Evolutionary conservation across 129 eudicot genomes (phyloP).

Genomic region (Silybum marianum): DNA sequence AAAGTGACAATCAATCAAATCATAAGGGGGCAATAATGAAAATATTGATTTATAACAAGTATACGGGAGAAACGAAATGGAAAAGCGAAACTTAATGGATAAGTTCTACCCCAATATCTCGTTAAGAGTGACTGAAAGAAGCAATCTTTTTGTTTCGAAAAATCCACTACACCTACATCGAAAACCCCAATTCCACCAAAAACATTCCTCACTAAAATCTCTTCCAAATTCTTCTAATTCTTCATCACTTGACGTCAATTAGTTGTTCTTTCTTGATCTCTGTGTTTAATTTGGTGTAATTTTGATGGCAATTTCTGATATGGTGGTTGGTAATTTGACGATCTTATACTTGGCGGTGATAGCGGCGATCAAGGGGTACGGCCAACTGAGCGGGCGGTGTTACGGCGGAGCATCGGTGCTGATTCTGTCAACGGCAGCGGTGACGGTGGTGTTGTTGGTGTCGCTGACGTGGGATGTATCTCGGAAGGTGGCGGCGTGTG

Average conservation of each 20-base stretch:
- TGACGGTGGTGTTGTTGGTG: constrained; percentile 42
- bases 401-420: constrained; percentile 61
- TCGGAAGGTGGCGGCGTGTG: constrained; percentile 52
- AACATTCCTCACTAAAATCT: constrained; percentile 14
- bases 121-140: background rate
- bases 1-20: background rate
- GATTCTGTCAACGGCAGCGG: constrained; percentile 57
- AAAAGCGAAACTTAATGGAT: constrained; percentile 10
- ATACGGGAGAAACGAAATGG: background rate
- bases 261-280: background rate
- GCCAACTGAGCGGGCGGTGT: constrained; percentile 55
- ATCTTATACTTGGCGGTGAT: constrained; percentile 59
- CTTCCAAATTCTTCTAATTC: background rate
- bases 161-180: constrained; percentile 17
- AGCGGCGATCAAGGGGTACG: constrained; percentile 61
- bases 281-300: background rate
- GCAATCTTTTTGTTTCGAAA: constrained; percentile 17
- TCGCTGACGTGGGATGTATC: constrained; percentile 77
- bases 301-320: constrained; percentile 67
- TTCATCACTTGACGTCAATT: background rate
- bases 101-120: constrained; percentile 27
- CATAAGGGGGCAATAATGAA: background rate
- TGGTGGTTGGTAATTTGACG: constrained; percentile 56
- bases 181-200: constrained; percentile 29
- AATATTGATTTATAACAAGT: background rate